These are phyloP conservation scores for Triglochin maritima DNA, from an alignment of 106 monocot genomes.

Conservation along the genomic window DNA sequence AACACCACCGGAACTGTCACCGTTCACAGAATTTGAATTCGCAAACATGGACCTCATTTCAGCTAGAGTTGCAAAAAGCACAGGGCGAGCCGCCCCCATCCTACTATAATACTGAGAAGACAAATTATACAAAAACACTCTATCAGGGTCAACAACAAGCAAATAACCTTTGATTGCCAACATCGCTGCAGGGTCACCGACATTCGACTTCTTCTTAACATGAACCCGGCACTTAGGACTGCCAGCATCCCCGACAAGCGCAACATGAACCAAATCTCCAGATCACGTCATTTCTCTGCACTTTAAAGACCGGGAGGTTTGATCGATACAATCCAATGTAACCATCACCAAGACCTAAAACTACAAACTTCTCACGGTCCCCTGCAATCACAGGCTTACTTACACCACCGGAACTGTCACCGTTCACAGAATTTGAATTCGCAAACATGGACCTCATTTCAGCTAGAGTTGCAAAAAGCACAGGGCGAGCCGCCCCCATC, in stretches of 20 bases:
- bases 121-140: constrained; percentile 63
- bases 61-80: constrained; percentile 47
- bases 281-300: constrained; percentile 49
- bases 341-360: constrained; percentile 61
- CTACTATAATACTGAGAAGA: constrained; percentile 76
- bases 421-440: constrained; percentile 11
- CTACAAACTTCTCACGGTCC: constrained; percentile 69
- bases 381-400: constrained; percentile 53
- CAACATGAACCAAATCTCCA: constrained; percentile 61
- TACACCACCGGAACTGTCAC: constrained; percentile 1
- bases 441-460: constrained; percentile 61
- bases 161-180: constrained; percentile 75
- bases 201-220: constrained; percentile 49
- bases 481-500: constrained; percentile 47
- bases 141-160: constrained; percentile 41
- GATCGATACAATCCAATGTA: constrained; percentile 65
- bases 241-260: constrained; percentile 49
- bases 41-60: constrained; percentile 61
- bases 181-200: constrained; percentile 45
- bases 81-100: constrained; percentile 47
- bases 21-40: constrained; percentile 11
- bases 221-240: constrained; percentile 79
- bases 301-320: constrained; percentile 53
- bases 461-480: constrained; percentile 47
- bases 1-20: constrained; percentile 2